A percentile compares a stretch with the other conserved stretches of the same genome.
Evolutionary conservation across 2,329 filamentous ascomycete species (phyloP).

Genomic region (Hypoxylon sp.): DNA sequence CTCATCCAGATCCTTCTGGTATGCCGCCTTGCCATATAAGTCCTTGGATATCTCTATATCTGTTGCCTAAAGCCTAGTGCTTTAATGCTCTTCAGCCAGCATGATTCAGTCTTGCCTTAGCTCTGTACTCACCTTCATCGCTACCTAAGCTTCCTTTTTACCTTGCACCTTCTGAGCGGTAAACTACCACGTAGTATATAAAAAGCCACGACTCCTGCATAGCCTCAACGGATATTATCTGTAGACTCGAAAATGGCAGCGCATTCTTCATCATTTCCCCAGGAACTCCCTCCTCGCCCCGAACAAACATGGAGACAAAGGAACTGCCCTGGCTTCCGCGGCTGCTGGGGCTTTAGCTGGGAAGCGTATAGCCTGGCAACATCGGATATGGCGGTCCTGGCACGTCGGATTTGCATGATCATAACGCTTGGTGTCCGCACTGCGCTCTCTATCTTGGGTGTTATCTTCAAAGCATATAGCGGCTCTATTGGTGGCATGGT

Average conservation of each 20-base stretch:
- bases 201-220: neutral
- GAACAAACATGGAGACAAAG: slow-evolving; percentile 29
- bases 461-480: slow-evolving; percentile 31
- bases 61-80: slow-evolving; percentile 1
- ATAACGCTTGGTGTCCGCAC: slow-evolving; percentile 25
- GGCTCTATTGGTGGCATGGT: slow-evolving; percentile 27
- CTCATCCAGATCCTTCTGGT: slow-evolving; percentile 11
- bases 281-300: slow-evolving; percentile 37
- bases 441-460: slow-evolving; percentile 31
- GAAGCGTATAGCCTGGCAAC: slow-evolving; percentile 34
- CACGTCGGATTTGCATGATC: slow-evolving; percentile 31
- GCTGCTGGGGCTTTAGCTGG: slow-evolving; percentile 40
- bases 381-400: slow-evolving; percentile 12
- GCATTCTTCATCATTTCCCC: slow-evolving; percentile 15
- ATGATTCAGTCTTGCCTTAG: neutral
- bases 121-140: slow-evolving; percentile 2
- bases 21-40: neutral
- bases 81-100: neutral
- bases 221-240: neutral
- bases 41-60: neutral
- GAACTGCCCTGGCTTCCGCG: slow-evolving; percentile 34
- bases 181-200: neutral
- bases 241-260: slow-evolving; percentile 17
- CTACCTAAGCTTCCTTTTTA: neutral
- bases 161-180: neutral